A percentile compares a stretch with the other conserved stretches of the same genome.
Evolutionary conservation across 2,329 filamentous ascomycete genomes (phyloP).

Genomic region (Aspergillus fumigatus): DNA sequence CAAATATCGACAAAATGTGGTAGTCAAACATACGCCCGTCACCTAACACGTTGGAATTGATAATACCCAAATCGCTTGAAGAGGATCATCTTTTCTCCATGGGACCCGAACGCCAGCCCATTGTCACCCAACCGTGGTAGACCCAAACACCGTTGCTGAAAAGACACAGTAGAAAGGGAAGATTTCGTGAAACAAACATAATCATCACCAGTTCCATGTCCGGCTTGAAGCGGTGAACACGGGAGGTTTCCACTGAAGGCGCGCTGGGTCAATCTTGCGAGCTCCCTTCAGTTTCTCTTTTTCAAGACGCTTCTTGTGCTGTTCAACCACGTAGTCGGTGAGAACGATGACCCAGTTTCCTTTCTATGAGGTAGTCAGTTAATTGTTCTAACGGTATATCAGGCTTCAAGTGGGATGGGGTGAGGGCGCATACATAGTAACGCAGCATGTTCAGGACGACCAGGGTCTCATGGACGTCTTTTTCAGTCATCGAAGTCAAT

Average conservation of each 20-base stretch:
- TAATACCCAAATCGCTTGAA: background rate
- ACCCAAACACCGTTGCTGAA: background rate
- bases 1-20: background rate
- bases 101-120: background rate
- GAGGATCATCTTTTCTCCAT: background rate
- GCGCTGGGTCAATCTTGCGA: slow-evolving; percentile 66
- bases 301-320: slow-evolving; percentile 65
- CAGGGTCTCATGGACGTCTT: slow-evolving; percentile 90
- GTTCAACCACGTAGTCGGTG: slow-evolving; percentile 71
- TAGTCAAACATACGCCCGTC: background rate
- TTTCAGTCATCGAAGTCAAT: slow-evolving; percentile 87
- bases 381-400: background rate
- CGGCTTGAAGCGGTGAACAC: slow-evolving; percentile 85
- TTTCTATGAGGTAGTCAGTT: slow-evolving; percentile 48
- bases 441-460: slow-evolving; percentile 93
- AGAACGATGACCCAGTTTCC: slow-evolving; percentile 95
- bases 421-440: slow-evolving; percentile 59
- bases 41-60: background rate
- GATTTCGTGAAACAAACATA: background rate
- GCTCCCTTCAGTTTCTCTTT: slow-evolving; percentile 76
- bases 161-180: background rate
- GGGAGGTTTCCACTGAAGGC: slow-evolving; percentile 91
- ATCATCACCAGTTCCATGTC: slow-evolving; percentile 87
- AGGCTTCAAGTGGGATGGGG: background rate
- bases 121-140: background rate